A percentile compares a stretch with the other conserved stretches of the same genome.
Evolutionary conservation across 768 basidiomycete genomes (phyloP).

Genomic region (Leccinum incarnatum): DNA sequence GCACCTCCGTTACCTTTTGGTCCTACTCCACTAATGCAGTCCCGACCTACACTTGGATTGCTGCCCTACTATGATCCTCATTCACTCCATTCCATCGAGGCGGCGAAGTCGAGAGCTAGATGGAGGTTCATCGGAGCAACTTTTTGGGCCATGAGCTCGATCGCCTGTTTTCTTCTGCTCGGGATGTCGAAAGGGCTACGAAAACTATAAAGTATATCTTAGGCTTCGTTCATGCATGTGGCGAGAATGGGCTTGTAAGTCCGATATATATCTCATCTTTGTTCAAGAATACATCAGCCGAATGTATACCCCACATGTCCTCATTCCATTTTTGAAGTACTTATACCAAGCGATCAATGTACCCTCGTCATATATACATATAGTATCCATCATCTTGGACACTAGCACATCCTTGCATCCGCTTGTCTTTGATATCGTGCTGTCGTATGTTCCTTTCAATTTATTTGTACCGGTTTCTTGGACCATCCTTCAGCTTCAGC

Average conservation of each 20-base stretch:
- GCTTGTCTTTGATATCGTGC: background rate
- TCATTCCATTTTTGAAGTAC: background rate
- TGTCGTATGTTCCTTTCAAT: constrained; percentile 2
- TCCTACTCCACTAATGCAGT: constrained; percentile 41
- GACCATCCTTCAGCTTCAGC: too few species aligned
- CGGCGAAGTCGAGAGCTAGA: constrained; percentile 39
- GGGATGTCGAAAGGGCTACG: constrained; percentile 19
- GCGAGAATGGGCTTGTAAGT: background rate
- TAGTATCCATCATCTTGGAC: background rate
- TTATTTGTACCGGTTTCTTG: background rate
- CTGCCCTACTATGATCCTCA: constrained; percentile 44
- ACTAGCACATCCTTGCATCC: background rate
- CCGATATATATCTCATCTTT: background rate
- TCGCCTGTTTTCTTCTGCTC: constrained; percentile 28
- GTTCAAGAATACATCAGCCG: background rate
- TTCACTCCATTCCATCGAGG: constrained; percentile 37
- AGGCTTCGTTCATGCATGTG: background rate
- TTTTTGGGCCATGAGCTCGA: constrained; percentile 37
- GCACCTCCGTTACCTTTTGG: constrained; percentile 28
- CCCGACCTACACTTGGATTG: constrained; percentile 33
- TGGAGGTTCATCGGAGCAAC: constrained; percentile 44
- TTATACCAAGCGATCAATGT: background rate
- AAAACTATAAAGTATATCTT: background rate
- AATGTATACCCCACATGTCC: background rate
- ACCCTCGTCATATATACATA: background rate